Conservation (phyloP, 2,329 filamentous ascomycete genomes). For the Hypoxylon sp. region DNA sequence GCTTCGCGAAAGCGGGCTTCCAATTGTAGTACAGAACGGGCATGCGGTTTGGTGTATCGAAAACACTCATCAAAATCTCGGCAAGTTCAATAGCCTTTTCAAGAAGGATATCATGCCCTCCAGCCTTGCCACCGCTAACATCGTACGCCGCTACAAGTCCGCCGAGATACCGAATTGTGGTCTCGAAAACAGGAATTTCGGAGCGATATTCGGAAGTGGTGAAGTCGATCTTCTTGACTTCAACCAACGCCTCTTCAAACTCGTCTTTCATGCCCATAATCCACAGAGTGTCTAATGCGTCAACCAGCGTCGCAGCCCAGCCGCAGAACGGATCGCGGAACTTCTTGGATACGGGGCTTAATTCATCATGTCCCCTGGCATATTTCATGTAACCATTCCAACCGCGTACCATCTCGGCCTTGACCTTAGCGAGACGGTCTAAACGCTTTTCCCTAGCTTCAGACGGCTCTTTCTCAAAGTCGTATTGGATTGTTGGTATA, state of each 20-base stretch:
- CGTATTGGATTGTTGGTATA: slow-evolving; percentile 83
- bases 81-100: slow-evolving; percentile 80
- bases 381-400: slow-evolving; percentile 86
- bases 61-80: slow-evolving; percentile 79
- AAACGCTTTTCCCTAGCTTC: slow-evolving; percentile 73
- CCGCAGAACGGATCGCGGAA: slow-evolving; percentile 87
- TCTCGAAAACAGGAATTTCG: slow-evolving; percentile 93
- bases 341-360: slow-evolving; percentile 78
- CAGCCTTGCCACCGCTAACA: slow-evolving; percentile 74
- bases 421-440: slow-evolving; percentile 76
- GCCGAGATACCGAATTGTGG: slow-evolving; percentile 90
- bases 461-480: slow-evolving; percentile 76
- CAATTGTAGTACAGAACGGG: slow-evolving; percentile 85
- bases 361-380: slow-evolving; percentile 90
- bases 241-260: slow-evolving; percentile 75
- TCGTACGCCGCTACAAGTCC: slow-evolving; percentile 90
- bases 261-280: slow-evolving; percentile 79
- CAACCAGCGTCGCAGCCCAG: slow-evolving; percentile 78
- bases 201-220: slow-evolving; percentile 73
- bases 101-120: slow-evolving; percentile 74
- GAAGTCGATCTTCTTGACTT: slow-evolving; percentile 79
- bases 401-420: slow-evolving; percentile 79
- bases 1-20: slow-evolving; percentile 75
- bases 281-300: slow-evolving; percentile 78
- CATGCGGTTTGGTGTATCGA: slow-evolving; percentile 94